phyloP scores from a whole-genome alignment of 1,139 yeast genomes.

The Saccharomyces pastorianus region DNA sequence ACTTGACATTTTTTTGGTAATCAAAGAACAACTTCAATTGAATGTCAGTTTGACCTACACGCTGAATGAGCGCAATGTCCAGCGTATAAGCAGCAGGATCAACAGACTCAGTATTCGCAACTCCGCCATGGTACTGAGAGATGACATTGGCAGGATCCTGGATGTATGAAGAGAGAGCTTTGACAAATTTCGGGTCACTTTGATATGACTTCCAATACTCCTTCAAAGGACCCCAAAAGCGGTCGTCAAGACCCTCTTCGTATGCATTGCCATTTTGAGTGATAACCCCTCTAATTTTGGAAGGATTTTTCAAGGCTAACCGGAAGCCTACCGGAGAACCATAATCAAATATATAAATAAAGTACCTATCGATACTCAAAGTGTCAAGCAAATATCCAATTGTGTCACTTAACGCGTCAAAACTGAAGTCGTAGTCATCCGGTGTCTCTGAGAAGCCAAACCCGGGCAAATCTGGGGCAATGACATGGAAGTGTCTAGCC shows the following conservation, averaged over 20 bases:
- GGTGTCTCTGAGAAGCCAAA: not conserved
- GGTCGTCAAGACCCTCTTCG: constrained; percentile 34
- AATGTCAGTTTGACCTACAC: constrained; percentile 28
- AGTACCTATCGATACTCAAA: not conserved
- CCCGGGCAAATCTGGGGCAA: constrained; percentile 33
- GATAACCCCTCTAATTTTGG: constrained; percentile 33
- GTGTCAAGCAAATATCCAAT: not conserved
- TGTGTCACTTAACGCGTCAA: not conserved
- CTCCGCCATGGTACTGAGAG: constrained; percentile 8
- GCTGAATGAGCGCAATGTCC: constrained; percentile 29
- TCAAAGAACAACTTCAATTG: constrained; percentile 35
- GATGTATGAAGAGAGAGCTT: not conserved
- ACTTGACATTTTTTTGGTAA: constrained; percentile 32
- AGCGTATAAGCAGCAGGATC: constrained; percentile 33
- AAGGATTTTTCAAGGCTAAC: not conserved
- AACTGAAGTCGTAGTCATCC: not conserved
- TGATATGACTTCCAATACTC: constrained; percentile 31
- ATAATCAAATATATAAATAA: not conserved
- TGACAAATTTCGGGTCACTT: constrained; percentile 7
- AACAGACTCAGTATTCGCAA: constrained; percentile 20
- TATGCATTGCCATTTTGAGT: constrained; percentile 43
- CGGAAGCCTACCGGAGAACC: not conserved
- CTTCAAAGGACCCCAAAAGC: constrained; percentile 35
- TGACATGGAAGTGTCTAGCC: constrained; percentile 33
- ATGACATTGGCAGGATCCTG: not conserved